Percentiles rank a stretch among this genome's conserved stretches.
Evolutionary conservation across 768 basidiomycete genomes (phyloP).

Genomic region (Russula sp.): DNA sequence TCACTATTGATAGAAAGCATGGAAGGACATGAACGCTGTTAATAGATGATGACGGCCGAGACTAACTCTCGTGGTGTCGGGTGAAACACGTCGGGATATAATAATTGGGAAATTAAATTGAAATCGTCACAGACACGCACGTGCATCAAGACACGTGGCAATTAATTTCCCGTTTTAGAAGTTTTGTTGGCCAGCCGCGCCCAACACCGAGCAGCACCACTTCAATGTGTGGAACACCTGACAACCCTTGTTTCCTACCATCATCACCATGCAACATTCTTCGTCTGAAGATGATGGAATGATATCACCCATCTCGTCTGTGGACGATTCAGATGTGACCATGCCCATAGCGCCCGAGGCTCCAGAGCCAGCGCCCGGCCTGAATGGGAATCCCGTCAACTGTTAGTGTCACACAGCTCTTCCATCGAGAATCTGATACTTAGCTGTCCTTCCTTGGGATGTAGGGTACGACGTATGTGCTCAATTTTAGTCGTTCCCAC

Average conservation of each 20-base stretch:
- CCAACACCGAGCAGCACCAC: background rate
- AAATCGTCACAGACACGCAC: background rate
- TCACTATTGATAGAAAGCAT: constrained; percentile 2
- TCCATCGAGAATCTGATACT: constrained; percentile 17
- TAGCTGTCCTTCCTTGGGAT: constrained; percentile 7
- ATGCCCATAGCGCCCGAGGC: constrained; percentile 38
- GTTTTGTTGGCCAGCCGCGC: background rate
- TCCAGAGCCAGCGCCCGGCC: constrained; percentile 64
- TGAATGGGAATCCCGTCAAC: constrained; percentile 70
- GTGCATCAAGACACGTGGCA: constrained; percentile 13
- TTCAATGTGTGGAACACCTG: background rate
- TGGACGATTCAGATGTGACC: constrained; percentile 57
- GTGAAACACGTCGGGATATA: background rate
- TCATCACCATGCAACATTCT: constrained; percentile 6
- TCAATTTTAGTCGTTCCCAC: constrained; percentile 4
- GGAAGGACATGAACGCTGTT: constrained; percentile 11
- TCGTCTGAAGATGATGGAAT: constrained; percentile 34
- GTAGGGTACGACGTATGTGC: constrained; percentile 80
- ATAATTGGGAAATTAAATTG: background rate
- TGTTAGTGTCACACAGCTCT: constrained; percentile 48
- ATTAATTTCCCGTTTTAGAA: background rate
- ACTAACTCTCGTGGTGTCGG: background rate
- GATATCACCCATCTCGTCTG: constrained; percentile 36
- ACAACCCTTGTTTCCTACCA: constrained; percentile 8
- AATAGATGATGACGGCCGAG: constrained; percentile 1